phyloP scores from a whole-genome alignment of 345 rosid genomes.

The Garcia nutans region DNA sequence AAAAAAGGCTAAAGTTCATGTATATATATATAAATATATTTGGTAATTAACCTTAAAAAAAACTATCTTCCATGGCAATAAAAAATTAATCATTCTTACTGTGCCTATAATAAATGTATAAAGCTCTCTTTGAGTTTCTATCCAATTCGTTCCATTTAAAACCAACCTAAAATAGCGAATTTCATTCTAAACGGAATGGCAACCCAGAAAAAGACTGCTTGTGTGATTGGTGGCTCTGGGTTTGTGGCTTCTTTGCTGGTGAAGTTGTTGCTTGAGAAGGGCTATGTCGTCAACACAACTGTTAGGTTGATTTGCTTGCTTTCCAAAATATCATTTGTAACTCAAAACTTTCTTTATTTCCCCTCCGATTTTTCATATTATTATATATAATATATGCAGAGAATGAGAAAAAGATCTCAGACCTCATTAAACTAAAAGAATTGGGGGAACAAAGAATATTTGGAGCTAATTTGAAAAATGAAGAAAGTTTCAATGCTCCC shows the following conservation, averaged over 20 bases:
- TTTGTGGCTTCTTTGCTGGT: constrained; percentile 71
- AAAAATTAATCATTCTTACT: no score
- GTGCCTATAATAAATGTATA: no score
- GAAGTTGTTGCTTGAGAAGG: constrained; percentile 67
- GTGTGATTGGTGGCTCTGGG: constrained; percentile 83
- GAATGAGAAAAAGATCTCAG: constrained; percentile 58
- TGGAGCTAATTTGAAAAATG: constrained; percentile 66
- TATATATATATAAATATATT: no score
- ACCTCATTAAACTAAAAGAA: constrained; percentile 47
- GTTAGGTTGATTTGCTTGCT: constrained; percentile 48
- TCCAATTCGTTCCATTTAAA: no score
- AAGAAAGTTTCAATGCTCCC: constrained; percentile 59
- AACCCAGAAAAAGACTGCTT: constrained; percentile 47
- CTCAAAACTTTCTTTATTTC: background rate
- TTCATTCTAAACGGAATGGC: constrained; percentile 23
- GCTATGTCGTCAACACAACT: constrained; percentile 77
- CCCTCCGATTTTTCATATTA: background rate
- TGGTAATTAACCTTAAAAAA: no score
- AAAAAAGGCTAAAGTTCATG: no score
- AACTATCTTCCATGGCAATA: no score
- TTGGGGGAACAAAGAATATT: constrained; percentile 67
- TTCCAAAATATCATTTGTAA: no score
- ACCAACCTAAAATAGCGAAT: no score
- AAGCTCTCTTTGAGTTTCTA: no score
- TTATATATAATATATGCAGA: constrained; percentile 32